These are phyloP conservation scores for Hymenoscyphus fraxineus DNA, from an alignment of 2,329 filamentous ascomycete genomes.

Conservation along the genomic window DNA sequence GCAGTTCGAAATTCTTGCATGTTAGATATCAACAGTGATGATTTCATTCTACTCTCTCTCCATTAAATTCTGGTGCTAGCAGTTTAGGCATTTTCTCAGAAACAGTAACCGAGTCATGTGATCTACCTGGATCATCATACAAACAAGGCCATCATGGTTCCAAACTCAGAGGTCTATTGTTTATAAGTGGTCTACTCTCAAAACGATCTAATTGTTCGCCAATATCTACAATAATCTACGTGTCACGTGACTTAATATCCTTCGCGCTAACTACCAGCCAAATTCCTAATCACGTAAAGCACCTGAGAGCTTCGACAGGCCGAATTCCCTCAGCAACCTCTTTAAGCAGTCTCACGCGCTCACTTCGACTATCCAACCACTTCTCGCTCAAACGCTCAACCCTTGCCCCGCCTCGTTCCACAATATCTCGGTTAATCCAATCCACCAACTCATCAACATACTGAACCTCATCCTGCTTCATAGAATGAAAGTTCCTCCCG, in stretches of 20 bases:
- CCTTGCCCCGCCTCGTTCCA: conserved; percentile 14
- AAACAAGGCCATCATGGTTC: too few relatives aligned
- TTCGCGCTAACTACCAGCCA: too few relatives aligned
- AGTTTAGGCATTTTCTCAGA: background rate
- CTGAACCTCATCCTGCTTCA: conserved; percentile 31
- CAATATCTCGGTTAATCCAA: conserved; percentile 23
- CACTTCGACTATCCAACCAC: conserved; percentile 12
- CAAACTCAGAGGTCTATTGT: too few relatives aligned
- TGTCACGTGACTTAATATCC: too few relatives aligned
- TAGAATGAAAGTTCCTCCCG: conserved; percentile 41
- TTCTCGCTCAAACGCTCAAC: conserved; percentile 19
- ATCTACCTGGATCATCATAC: background rate
- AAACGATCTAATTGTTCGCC: too few relatives aligned
- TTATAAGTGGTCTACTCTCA: too few relatives aligned
- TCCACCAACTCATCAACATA: conserved; percentile 25
- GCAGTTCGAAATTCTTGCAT: too few relatives aligned
- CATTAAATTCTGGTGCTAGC: too few relatives aligned
- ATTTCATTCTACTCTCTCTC: too few relatives aligned
- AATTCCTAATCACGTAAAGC: background rate
- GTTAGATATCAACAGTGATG: too few relatives aligned
- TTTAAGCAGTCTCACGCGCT: background rate
- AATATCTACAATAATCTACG: too few relatives aligned
- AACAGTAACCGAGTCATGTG: background rate
- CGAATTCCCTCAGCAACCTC: conserved; percentile 9
- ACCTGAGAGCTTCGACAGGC: background rate